Conservation (phyloP, 495 filamentous ascomycete genomes). For the Talaromyces liani region DNA sequence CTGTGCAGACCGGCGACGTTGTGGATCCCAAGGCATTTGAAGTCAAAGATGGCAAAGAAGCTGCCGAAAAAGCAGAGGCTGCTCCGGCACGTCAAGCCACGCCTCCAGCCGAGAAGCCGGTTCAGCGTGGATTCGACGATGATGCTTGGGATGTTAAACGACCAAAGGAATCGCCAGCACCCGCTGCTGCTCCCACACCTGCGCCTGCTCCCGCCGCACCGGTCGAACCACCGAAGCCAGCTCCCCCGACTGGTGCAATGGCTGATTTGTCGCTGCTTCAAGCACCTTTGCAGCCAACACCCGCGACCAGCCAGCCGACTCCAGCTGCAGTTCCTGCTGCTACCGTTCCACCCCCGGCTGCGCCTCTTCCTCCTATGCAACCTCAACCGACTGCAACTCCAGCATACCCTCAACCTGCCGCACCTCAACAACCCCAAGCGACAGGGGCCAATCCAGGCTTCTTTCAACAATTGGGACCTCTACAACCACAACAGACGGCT, state of each 20-base stretch:
- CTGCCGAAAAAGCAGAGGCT: conserved; percentile 20
- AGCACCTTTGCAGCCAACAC: conserved; percentile 67
- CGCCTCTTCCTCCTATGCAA: conserved; percentile 26
- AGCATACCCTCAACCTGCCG: conserved; percentile 26
- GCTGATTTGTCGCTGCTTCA: conserved; percentile 72
- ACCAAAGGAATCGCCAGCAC: conserved; percentile 49
- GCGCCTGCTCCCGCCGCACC: conserved; percentile 30
- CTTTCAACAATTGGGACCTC: conserved; percentile 43
- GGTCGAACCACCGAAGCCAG: conserved; percentile 30
- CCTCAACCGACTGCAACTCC: conserved; percentile 37
- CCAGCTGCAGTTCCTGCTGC: conserved; percentile 25
- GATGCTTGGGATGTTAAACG: conserved; percentile 97
- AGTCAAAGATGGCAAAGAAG: conserved; percentile 34
- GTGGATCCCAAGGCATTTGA: conserved; percentile 80
- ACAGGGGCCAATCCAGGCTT: conserved; percentile 43
- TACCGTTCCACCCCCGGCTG: conserved; percentile 21
- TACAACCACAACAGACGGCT: conserved; percentile 17
- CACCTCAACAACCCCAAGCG: conserved; percentile 47
- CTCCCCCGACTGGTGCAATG: conserved; percentile 62
- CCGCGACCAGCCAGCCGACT: conserved; percentile 40
- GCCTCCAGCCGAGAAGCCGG: conserved; percentile 44
- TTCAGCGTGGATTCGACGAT: conserved; percentile 74
- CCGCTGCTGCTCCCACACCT: conserved; percentile 24
- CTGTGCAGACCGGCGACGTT: conserved; percentile 73
- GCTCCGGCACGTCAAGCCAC: conserved; percentile 36